These are phyloP conservation scores for Didymella exigua DNA, from an alignment of 2,329 filamentous ascomycete species.

Conservation along the genomic window DNA sequence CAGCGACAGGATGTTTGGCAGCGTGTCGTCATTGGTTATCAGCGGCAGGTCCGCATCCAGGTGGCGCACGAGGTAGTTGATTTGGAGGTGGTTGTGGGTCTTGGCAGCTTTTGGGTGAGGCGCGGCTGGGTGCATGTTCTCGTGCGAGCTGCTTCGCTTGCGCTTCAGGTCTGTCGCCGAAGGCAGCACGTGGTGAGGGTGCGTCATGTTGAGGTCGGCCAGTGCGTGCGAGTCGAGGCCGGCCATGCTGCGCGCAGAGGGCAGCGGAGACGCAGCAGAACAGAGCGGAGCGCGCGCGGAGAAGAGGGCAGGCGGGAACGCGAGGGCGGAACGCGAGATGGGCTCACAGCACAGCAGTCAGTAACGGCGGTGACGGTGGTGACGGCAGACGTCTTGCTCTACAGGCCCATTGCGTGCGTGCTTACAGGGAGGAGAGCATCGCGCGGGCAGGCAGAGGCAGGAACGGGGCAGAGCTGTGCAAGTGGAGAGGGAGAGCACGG, in stretches of 20 bases:
- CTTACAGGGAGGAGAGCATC: constrained; percentile 10
- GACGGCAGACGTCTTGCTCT: constrained; percentile 14
- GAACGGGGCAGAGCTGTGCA: constrained; percentile 1
- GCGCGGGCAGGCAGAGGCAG: constrained; percentile 17
- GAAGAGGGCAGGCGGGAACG: constrained; percentile 16
- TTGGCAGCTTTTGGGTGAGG: constrained; percentile 59
- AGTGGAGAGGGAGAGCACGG: constrained; percentile 4
- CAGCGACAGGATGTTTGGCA: constrained; percentile 73
- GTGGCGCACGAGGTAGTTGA: constrained; percentile 70
- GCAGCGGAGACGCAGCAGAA: constrained; percentile 20
- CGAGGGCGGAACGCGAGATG: constrained; percentile 27
- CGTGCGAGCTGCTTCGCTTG: constrained; percentile 53
- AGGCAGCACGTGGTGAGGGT: constrained; percentile 28
- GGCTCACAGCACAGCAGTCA: not conserved
- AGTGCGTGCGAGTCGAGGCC: constrained; percentile 24
- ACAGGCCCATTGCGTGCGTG: constrained; percentile 16
- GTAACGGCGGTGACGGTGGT: too few relatives aligned
- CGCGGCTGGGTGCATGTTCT: constrained; percentile 40
- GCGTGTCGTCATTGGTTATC: constrained; percentile 69
- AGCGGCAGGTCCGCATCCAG: constrained; percentile 66
- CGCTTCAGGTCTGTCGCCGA: constrained; percentile 50
- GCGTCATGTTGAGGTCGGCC: constrained; percentile 30
- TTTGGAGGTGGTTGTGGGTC: constrained; percentile 66
- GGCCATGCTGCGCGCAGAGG: constrained; percentile 34
- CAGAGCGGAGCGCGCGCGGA: constrained; percentile 19